These are phyloP conservation scores for Mycena haematopus DNA, from an alignment of 768 basidiomycete genomes.

Conservation along the genomic window DNA sequence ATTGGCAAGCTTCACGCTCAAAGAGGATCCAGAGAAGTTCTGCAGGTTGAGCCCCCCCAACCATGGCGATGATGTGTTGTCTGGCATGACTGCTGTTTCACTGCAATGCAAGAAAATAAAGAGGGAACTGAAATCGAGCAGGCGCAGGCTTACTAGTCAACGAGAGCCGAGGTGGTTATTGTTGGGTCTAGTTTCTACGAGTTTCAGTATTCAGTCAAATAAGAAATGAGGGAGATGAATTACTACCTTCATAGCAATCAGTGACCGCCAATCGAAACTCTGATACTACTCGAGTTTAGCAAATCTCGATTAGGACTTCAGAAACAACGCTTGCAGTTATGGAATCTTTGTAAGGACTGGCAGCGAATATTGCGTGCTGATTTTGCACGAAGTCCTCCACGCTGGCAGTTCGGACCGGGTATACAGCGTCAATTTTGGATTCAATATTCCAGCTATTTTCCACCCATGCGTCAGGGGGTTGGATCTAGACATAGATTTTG, in stretches of 20 bases:
- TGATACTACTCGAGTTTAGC: slow-evolving; percentile 60
- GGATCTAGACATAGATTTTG: neutral
- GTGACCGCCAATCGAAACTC: slow-evolving; percentile 83
- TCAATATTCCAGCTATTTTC: slow-evolving; percentile 67
- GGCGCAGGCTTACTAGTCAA: slow-evolving; percentile 58
- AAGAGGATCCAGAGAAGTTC: slow-evolving; percentile 65
- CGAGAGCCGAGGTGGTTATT: slow-evolving; percentile 67
- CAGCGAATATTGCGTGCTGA: slow-evolving; percentile 63
- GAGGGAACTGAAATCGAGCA: neutral
- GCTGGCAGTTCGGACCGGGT: slow-evolving; percentile 55
- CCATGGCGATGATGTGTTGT: slow-evolving; percentile 64
- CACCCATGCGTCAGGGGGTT: neutral
- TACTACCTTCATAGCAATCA: slow-evolving; percentile 73
- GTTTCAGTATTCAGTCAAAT: neutral
- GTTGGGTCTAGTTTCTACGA: slow-evolving; percentile 58
- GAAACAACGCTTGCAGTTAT: slow-evolving; percentile 59
- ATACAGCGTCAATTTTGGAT: slow-evolving; percentile 70
- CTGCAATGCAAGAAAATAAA: slow-evolving; percentile 37
- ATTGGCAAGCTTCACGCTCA: slow-evolving; percentile 65
- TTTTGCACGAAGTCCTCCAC: slow-evolving; percentile 67
- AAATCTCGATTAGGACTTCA: neutral
- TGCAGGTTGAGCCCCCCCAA: slow-evolving; percentile 69
- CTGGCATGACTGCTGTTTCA: slow-evolving; percentile 46
- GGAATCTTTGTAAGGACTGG: slow-evolving; percentile 63
- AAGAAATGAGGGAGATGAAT: neutral